Evolutionary conservation across 345 rosid genomes (phyloP).

Genomic region (Pistacia vera): DNA sequence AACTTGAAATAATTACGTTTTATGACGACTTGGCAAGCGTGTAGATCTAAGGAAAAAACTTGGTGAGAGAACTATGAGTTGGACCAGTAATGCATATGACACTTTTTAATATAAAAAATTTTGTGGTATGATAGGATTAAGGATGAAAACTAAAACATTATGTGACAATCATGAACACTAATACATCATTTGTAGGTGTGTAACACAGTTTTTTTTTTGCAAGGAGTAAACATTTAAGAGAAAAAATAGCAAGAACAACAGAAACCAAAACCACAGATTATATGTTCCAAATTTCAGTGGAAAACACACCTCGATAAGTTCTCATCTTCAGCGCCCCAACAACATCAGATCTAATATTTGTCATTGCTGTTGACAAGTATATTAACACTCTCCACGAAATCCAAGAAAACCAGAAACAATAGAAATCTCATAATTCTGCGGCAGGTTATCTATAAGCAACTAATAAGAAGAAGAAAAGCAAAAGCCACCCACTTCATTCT

Average conservation of each 20-base stretch:
- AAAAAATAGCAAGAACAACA: background rate
- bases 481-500: slow-evolving; percentile 71
- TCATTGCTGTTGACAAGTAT: slow-evolving; percentile 95
- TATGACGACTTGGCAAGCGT: slow-evolving; percentile 1
- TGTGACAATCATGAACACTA: too few species aligned
- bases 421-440: slow-evolving; percentile 9
- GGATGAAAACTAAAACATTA: too few species aligned
- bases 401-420: slow-evolving; percentile 48
- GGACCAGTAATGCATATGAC: too few species aligned
- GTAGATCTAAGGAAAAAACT: background rate
- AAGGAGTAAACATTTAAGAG: too few species aligned
- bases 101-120: too few species aligned
- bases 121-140: too few species aligned
- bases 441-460: slow-evolving; percentile 16
- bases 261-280: slow-evolving; percentile 4
- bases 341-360: slow-evolving; percentile 93
- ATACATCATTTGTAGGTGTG: too few species aligned
- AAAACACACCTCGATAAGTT: slow-evolving; percentile 75
- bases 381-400: slow-evolving; percentile 92
- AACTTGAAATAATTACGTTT: background rate
- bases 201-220: too few species aligned
- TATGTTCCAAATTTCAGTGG: background rate
- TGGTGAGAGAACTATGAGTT: background rate
- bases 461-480: slow-evolving; percentile 7
- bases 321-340: slow-evolving; percentile 99